Evolutionary conservation across 2,329 filamentous ascomycete species (phyloP).

Genomic region (Paraconiothyrium brasiliense): DNA sequence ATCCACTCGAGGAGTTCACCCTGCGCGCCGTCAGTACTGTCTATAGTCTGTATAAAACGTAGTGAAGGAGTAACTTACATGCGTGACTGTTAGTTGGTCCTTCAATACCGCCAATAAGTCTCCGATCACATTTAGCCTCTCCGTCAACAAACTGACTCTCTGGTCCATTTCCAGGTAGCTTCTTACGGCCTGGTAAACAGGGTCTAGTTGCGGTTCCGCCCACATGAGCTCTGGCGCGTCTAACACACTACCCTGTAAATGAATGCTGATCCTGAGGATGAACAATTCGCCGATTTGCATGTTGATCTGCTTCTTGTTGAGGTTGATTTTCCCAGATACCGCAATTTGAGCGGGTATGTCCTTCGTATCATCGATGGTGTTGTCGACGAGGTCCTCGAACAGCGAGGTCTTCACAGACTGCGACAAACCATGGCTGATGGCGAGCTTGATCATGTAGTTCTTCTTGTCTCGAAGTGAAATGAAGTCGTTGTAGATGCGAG

Average conservation of each 20-base stretch:
- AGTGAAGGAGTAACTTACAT: slow-evolving; percentile 38
- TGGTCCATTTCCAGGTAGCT: slow-evolving; percentile 99
- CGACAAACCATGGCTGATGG: slow-evolving; percentile 92
- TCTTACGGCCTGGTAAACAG: slow-evolving; percentile 92
- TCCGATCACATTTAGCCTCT: slow-evolving; percentile 90
- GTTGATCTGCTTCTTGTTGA: slow-evolving; percentile 91
- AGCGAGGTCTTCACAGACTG: slow-evolving; percentile 98
- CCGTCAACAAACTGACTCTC: slow-evolving; percentile 85
- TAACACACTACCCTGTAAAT: slow-evolving; percentile 94
- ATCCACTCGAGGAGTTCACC: slow-evolving; percentile 63
- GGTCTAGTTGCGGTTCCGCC: slow-evolving; percentile 96
- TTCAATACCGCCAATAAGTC: slow-evolving; percentile 93
- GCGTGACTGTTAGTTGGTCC: slow-evolving; percentile 90
- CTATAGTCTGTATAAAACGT: background rate
- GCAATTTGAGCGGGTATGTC: slow-evolving; percentile 94
- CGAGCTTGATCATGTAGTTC: slow-evolving; percentile 98
- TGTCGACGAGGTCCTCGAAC: slow-evolving; percentile 93
- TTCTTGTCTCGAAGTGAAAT: slow-evolving; percentile 92
- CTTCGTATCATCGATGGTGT: slow-evolving; percentile 92
- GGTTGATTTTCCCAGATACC: slow-evolving; percentile 87
- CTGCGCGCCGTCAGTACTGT: slow-evolving; percentile 27
- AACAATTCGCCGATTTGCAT: slow-evolving; percentile 99
- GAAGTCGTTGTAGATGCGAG: slow-evolving; percentile 99
- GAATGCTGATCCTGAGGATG: slow-evolving; percentile 96
- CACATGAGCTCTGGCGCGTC: slow-evolving; percentile 98